Percentiles rank a stretch among this genome's conserved stretches.
Evolutionary conservation across 768 basidiomycete species (phyloP).

Genomic region (Leccinum aurantiacum): DNA sequence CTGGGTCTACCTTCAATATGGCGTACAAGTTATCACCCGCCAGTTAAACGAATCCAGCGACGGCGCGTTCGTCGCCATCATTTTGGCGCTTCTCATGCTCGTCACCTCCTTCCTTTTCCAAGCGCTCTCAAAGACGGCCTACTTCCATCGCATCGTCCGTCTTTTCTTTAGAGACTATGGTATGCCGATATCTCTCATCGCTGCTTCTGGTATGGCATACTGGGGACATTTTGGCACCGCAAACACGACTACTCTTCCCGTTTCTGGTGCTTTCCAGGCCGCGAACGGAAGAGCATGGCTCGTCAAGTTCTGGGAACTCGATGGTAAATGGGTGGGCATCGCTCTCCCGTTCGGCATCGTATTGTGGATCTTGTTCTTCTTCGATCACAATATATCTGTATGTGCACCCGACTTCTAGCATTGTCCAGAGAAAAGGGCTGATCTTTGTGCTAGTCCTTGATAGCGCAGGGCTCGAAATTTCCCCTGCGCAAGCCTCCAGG

Average conservation of each 20-base stretch:
- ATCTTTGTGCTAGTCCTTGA: slow-evolving; percentile 61
- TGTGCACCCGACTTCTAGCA: slow-evolving; percentile 4
- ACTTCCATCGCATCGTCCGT: slow-evolving; percentile 73
- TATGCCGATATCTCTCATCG: slow-evolving; percentile 85
- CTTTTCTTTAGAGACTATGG: slow-evolving; percentile 84
- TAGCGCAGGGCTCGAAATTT: slow-evolving; percentile 88
- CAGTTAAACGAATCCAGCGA: slow-evolving; percentile 51
- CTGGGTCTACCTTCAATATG: slow-evolving; percentile 89
- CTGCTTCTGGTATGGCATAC: slow-evolving; percentile 75
- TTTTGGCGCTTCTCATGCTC: slow-evolving; percentile 78
- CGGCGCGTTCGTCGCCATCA: slow-evolving; percentile 61
- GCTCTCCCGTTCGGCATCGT: slow-evolving; percentile 88
- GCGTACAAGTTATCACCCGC: slow-evolving; percentile 77
- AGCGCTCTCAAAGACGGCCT: slow-evolving; percentile 55
- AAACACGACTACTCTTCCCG: slow-evolving; percentile 65
- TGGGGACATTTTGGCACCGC: slow-evolving; percentile 75
- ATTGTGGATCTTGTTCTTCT: slow-evolving; percentile 91
- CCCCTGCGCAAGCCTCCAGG: slow-evolving; percentile 89
- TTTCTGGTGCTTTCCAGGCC: slow-evolving; percentile 66
- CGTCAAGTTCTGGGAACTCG: slow-evolving; percentile 85
- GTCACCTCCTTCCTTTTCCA: slow-evolving; percentile 74
- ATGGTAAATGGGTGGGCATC: slow-evolving; percentile 85
- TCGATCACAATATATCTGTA: slow-evolving; percentile 92
- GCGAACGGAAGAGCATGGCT: slow-evolving; percentile 78
- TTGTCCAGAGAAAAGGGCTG: background rate